Evolutionary conservation across 768 basidiomycete species (phyloP).

Genomic region (Pleurotus eryngii): DNA sequence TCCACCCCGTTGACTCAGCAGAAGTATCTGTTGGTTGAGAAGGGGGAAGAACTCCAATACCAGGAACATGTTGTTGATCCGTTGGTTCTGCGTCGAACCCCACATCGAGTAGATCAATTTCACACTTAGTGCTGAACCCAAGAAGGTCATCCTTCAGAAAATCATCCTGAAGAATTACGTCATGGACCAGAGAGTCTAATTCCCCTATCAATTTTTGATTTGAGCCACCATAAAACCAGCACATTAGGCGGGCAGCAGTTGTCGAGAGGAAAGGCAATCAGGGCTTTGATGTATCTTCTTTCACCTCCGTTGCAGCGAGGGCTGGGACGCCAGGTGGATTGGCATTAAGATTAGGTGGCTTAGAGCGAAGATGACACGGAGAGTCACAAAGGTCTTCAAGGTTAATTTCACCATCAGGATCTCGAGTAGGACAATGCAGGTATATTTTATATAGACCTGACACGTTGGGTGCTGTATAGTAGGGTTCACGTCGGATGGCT

Average conservation of each 20-base stretch:
- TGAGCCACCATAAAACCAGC: slow-evolving; percentile 16
- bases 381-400: neutral
- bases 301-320: neutral
- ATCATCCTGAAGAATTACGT: slow-evolving; percentile 20
- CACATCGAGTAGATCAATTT: slow-evolving; percentile 16
- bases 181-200: slow-evolving; percentile 19
- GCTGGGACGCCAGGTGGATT: neutral
- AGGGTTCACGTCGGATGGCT: too few species aligned
- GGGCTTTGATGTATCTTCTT: neutral
- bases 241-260: slow-evolving; percentile 14
- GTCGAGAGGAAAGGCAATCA: slow-evolving; percentile 5
- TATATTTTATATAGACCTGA: slow-evolving; percentile 1
- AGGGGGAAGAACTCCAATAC: neutral
- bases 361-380: neutral
- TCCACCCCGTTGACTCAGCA: slow-evolving; percentile 18
- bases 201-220: slow-evolving; percentile 19
- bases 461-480: neutral
- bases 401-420: neutral
- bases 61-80: neutral
- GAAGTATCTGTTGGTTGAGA: neutral
- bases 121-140: slow-evolving; percentile 15
- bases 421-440: neutral
- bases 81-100: neutral
- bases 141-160: slow-evolving; percentile 18
- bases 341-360: neutral